Percentiles rank a stretch among this genome's conserved stretches.
phyloP scores from a whole-genome alignment of 257 asterid genomes.

The Phtheirospermum japonicum region DNA sequence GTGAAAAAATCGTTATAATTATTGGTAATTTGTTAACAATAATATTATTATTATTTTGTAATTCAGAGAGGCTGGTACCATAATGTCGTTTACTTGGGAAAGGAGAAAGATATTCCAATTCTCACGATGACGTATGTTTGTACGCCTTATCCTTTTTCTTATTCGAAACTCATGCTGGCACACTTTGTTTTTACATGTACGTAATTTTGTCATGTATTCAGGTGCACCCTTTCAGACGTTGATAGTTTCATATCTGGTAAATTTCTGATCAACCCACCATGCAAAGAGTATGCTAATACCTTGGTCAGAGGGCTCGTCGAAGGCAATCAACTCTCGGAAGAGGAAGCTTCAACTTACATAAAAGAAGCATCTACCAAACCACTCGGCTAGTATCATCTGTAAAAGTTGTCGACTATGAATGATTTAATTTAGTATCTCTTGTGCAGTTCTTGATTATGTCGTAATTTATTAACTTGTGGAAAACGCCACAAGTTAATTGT shows the following conservation, averaged over 20 bases:
- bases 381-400: slow-evolving; percentile 35
- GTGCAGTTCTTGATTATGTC: slow-evolving; percentile 17
- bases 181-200: not conserved
- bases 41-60: slow-evolving; percentile 2
- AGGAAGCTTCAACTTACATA: slow-evolving; percentile 71
- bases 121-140: slow-evolving; percentile 86
- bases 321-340: slow-evolving; percentile 72
- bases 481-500: slow-evolving; percentile 4
- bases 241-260: slow-evolving; percentile 59
- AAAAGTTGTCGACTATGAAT: slow-evolving; percentile 1
- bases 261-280: slow-evolving; percentile 49
- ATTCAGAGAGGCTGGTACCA: slow-evolving; percentile 84
- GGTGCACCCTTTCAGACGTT: slow-evolving; percentile 61
- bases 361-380: slow-evolving; percentile 55
- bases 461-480: slow-evolving; percentile 4
- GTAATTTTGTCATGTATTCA: slow-evolving; percentile 31
- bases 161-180: not conserved
- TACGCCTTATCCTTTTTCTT: not conserved
- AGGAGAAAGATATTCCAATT: slow-evolving; percentile 64
- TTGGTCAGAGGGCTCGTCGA: slow-evolving; percentile 77
- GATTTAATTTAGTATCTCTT: slow-evolving; percentile 21
- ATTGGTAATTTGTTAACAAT: too few relatives aligned
- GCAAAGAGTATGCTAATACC: slow-evolving; percentile 57
- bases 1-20: too few relatives aligned
- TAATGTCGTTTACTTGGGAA: slow-evolving; percentile 73